Conservation (phyloP, 257 asterid genomes). For the Nicotiana undulata region DNA sequence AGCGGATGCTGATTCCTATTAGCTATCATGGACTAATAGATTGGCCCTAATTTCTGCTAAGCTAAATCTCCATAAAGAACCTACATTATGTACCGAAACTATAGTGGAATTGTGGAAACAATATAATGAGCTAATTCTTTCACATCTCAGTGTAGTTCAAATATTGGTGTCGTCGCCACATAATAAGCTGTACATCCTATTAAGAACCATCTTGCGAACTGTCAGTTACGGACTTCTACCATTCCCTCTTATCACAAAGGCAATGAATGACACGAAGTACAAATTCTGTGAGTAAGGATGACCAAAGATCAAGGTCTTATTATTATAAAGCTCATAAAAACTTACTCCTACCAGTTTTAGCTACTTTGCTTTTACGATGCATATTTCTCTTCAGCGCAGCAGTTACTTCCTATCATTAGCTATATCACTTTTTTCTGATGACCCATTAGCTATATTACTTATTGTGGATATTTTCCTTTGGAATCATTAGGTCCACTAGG, state of each 20-base stretch:
- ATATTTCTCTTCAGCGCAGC: not conserved
- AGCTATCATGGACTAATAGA: not conserved
- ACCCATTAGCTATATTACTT: no score
- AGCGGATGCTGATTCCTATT: not conserved
- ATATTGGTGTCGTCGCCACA: not conserved
- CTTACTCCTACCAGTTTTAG: not conserved
- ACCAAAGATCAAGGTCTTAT: not conserved
- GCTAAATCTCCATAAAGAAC: not conserved
- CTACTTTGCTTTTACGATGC: not conserved
- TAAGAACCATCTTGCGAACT: not conserved
- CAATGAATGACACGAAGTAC: not conserved
- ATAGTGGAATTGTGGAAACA: not conserved
- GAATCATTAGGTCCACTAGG: not conserved
- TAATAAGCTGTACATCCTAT: not conserved
- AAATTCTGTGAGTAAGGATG: not conserved
- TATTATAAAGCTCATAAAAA: not conserved
- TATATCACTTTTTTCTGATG: not conserved
- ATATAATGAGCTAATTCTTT: not conserved
- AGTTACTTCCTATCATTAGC: not conserved
- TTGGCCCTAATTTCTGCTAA: not conserved
- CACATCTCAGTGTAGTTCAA: not conserved
- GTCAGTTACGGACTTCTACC: not conserved
- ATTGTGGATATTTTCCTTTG: no score
- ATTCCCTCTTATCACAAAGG: not conserved
- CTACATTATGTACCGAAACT: not conserved